These are phyloP conservation scores for Tylopilus sp. DNA, from an alignment of 768 basidiomycete genomes.

Conservation along the genomic window DNA sequence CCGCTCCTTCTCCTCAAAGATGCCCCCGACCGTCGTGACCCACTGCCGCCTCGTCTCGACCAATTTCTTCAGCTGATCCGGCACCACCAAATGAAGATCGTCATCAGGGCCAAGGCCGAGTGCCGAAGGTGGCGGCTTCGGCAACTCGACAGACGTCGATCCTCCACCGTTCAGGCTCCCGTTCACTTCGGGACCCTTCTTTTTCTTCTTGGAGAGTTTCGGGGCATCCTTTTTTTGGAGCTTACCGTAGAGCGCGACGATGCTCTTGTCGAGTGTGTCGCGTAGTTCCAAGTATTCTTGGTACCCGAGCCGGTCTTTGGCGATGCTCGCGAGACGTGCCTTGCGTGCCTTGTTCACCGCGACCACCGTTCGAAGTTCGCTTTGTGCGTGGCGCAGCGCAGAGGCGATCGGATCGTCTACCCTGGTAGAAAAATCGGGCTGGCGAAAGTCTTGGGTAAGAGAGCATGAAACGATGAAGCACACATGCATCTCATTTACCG, in stretches of 20 bases:
- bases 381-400: conserved; percentile 84
- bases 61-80: conserved; percentile 65
- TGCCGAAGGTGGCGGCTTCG: conserved; percentile 67
- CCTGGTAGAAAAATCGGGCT: conserved; percentile 74
- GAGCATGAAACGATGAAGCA: conserved; percentile 3
- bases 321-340: conserved; percentile 64
- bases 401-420: conserved; percentile 95
- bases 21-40: conserved; percentile 69
- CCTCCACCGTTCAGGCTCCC: conserved; percentile 31
- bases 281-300: conserved; percentile 87
- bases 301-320: conserved; percentile 84
- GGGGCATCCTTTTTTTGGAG: conserved; percentile 79
- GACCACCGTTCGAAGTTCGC: conserved; percentile 71
- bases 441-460: conserved; percentile 20
- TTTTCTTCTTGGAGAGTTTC: conserved; percentile 72
- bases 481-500: conserved; percentile 49
- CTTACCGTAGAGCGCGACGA: conserved; percentile 68
- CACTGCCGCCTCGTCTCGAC: conserved; percentile 76
- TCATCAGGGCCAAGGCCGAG: conserved; percentile 68
- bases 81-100: conserved; percentile 56
- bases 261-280: conserved; percentile 84
- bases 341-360: conserved; percentile 84
- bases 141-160: conserved; percentile 30
- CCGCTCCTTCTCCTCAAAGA: conserved; percentile 73
- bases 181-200: conserved; percentile 46